Conservation (phyloP, 2,329 filamentous ascomycete species). For the Metarhizium album region DNA sequence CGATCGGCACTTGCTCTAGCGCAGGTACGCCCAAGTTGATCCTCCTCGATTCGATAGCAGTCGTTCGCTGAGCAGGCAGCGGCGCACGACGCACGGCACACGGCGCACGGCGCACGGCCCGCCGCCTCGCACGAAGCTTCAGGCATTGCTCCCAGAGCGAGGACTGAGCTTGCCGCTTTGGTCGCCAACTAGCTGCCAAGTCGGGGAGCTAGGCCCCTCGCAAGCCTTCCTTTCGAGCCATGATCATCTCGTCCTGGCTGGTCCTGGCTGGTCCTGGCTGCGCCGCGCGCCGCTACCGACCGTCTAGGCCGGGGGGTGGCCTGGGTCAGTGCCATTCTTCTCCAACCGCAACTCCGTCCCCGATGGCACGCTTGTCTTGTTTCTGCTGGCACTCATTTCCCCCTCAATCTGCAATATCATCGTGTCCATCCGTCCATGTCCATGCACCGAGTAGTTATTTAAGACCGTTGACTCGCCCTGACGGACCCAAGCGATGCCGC, state of each 20-base stretch:
- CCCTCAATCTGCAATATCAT: slow-evolving; percentile 2
- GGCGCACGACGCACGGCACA: slow-evolving; percentile 5
- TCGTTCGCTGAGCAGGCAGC: neutral
- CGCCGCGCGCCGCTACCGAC: too few species aligned
- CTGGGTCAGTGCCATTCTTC: neutral
- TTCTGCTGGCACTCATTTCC: slow-evolving; percentile 12
- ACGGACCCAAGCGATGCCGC: neutral
- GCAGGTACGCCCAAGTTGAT: slow-evolving; percentile 2
- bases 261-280: too few species aligned
- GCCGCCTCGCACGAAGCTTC: neutral
- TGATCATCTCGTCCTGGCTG: neutral
- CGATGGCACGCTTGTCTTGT: neutral
- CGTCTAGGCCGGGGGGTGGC: neutral
- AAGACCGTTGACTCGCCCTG: slow-evolving; percentile 10
- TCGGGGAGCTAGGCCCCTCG: neutral
- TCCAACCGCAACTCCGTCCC: too few species aligned
- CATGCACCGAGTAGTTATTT: slow-evolving; percentile 10
- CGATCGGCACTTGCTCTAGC: slow-evolving; percentile 5
- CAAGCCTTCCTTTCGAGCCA: neutral
- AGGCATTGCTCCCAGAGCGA: slow-evolving; percentile 7
- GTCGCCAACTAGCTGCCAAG: neutral
- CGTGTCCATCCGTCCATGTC: too few species aligned
- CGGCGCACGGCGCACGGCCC: neutral
- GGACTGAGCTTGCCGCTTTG: neutral
- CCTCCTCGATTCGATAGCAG: neutral